These are phyloP conservation scores for Adansonia rubrostipa DNA, from an alignment of 441 rosid species.

Conservation along the genomic window DNA sequence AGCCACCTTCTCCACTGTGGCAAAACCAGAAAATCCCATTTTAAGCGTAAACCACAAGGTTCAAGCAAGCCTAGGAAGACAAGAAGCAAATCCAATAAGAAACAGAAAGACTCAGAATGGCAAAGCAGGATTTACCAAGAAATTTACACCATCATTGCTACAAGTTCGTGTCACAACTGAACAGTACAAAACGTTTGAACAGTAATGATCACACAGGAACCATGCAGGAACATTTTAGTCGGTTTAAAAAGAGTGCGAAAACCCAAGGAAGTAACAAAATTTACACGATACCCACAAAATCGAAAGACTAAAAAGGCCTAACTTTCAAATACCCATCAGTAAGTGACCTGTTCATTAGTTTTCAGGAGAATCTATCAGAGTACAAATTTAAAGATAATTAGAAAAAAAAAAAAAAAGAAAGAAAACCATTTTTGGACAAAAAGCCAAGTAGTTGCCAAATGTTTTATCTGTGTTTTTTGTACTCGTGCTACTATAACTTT, in stretches of 20 bases:
- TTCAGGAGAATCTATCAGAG: conserved; percentile 25
- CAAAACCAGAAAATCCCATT: conserved; percentile 32
- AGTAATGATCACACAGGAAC: conserved; percentile 12
- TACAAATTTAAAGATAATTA: not conserved
- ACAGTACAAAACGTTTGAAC: not conserved
- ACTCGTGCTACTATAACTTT: conserved; percentile 21
- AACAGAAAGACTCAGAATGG: conserved; percentile 15
- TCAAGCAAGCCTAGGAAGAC: conserved; percentile 19
- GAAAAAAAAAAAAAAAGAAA: not conserved
- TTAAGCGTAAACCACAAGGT: conserved; percentile 10
- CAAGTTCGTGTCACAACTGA: conserved; percentile 7
- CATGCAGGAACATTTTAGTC: conserved; percentile 28
- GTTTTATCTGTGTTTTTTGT: conserved; percentile 8
- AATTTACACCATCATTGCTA: conserved; percentile 6
- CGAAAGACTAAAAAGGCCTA: conserved; percentile 17
- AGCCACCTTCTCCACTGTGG: conserved; percentile 13
- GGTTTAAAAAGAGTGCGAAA: conserved; percentile 18
- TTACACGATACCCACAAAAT: conserved; percentile 20
- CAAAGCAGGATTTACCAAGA: conserved; percentile 31
- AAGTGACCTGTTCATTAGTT: conserved; percentile 34
- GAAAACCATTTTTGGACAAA: conserved; percentile 14
- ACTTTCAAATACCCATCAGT: conserved; percentile 31
- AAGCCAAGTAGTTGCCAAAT: conserved; percentile 27
- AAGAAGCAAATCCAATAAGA: conserved; percentile 14
- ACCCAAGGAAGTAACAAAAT: conserved; percentile 20